Conservation (phyloP, 2,329 filamentous ascomycete genomes). For the Coleophoma crateriformis region DNA sequence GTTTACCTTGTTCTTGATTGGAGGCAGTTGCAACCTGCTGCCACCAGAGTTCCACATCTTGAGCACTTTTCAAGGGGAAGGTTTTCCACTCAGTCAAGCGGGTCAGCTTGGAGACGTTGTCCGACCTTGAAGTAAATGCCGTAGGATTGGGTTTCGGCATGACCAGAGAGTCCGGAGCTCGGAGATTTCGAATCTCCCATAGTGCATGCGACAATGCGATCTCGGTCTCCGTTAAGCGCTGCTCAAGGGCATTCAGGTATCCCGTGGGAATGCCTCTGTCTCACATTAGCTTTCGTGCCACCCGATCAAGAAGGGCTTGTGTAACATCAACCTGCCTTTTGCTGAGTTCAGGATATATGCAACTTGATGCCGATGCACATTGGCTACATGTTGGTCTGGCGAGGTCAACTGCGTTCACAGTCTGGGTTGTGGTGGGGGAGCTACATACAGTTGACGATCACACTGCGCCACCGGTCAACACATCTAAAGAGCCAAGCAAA, state of each 20-base stretch:
- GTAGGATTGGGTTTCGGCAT: not conserved
- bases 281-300: not conserved
- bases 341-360: not conserved
- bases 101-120: not conserved
- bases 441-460: not conserved
- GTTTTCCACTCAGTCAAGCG: not conserved
- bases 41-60: not conserved
- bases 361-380: not conserved
- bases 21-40: not conserved
- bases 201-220: constrained; percentile 20
- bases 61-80: not conserved
- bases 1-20: too few species aligned
- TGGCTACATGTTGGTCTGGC: not conserved
- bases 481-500: not conserved
- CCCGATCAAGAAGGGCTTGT: not conserved
- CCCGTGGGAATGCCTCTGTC: constrained; percentile 30
- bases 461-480: not conserved
- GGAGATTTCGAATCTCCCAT: not conserved
- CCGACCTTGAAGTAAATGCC: not conserved
- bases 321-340: not conserved
- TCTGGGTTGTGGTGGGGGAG: not conserved
- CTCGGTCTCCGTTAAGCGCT: constrained; percentile 27
- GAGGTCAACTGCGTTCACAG: not conserved
- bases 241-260: constrained; percentile 33
- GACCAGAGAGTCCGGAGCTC: not conserved